Base-by-base conservation (phyloP, 192 early-diverging fungal species). In the Umbelopsis vinacea region DNA sequence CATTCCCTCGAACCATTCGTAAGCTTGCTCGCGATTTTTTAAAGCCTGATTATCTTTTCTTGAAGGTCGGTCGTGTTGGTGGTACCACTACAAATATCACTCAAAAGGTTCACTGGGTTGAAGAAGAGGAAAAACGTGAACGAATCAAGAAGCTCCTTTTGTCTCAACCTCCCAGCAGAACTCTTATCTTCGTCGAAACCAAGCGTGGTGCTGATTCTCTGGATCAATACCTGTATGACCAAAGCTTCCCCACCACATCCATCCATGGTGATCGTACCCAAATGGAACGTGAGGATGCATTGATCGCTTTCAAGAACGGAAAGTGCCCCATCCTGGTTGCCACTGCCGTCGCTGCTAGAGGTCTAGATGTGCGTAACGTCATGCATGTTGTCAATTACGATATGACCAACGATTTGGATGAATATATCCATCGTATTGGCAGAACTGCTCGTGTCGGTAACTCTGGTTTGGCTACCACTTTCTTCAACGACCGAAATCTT, bases 1-100 rank as follows among this genome's bases (percentile, higher is more conserved):
- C 97, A 1, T 99, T 98, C 87, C 97, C 97, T 10, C 89, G 86
- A 35, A 83, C 91, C 55, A 97, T 99, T 70, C 97, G 95, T 73
- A 83, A 87, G 52, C 90, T 99, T 26, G 97, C 97, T 22, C 85
- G 92, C 72, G 95, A 97, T 81, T 97, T 98, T 85, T 83, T 99
- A 43, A 82, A 87, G 29, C 84, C 87, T 19, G 69, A 92, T 68
- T 92, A 93, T 67, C 84, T 93, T 38, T 94, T 92, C 77, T 88
- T 90, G 71, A 90, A 92, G 23, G 91, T 99, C 19, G 97, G 96
- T 67, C 91, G 96, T 80, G 93, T 96, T 22, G 95, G 94, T 72
- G 88, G 90, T 38, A 95, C 96, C 9, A 92, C 94, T 63, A 92
- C 93, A 76, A 92, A 96, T 79, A 96, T 98, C 66, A 88, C 90